Conservation (phyloP, 2,329 filamentous ascomycete species). For the Mycocentrospora acerina region DNA sequence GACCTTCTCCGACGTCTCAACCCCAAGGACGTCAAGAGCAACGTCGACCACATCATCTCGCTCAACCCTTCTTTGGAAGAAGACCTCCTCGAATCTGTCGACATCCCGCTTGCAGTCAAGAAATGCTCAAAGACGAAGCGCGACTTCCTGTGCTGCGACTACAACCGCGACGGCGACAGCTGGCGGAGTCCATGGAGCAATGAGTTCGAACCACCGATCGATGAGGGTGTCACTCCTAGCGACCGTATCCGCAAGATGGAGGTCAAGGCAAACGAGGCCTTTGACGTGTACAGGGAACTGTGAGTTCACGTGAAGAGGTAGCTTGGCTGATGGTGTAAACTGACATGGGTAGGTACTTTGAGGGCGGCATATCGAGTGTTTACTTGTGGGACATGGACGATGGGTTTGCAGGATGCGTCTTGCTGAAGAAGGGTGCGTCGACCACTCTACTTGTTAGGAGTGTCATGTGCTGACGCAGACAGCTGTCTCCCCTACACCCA, state of each 20-base stretch:
- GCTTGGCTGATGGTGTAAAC: constrained; percentile 8
- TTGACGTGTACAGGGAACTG: constrained; percentile 94
- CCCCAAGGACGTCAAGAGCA: constrained; percentile 84
- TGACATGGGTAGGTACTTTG: constrained; percentile 68
- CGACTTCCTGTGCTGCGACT: constrained; percentile 98
- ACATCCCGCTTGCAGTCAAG: constrained; percentile 86
- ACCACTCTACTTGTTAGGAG: neutral
- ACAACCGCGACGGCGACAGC: constrained; percentile 98
- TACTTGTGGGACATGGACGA: constrained; percentile 99
- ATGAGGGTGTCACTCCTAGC: constrained; percentile 82
- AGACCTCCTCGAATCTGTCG: constrained; percentile 95
- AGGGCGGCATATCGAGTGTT: constrained; percentile 92
- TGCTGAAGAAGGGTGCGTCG: constrained; percentile 84
- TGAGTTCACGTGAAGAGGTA: constrained; percentile 41
- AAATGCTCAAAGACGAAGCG: constrained; percentile 86
- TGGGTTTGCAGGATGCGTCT: constrained; percentile 92
- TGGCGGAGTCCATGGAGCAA: constrained; percentile 99
- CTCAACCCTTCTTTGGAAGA: constrained; percentile 92
- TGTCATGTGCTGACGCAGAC: constrained; percentile 21
- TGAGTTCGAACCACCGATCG: constrained; percentile 89
- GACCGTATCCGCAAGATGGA: constrained; percentile 94
- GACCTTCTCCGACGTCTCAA: constrained; percentile 98
- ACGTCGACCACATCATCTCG: constrained; percentile 84
- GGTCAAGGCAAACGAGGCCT: constrained; percentile 88
- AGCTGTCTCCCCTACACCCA: constrained; percentile 68